These are phyloP conservation scores for Aspergillus ostianus DNA, from an alignment of 495 filamentous ascomycete species.

Conservation along the genomic window DNA sequence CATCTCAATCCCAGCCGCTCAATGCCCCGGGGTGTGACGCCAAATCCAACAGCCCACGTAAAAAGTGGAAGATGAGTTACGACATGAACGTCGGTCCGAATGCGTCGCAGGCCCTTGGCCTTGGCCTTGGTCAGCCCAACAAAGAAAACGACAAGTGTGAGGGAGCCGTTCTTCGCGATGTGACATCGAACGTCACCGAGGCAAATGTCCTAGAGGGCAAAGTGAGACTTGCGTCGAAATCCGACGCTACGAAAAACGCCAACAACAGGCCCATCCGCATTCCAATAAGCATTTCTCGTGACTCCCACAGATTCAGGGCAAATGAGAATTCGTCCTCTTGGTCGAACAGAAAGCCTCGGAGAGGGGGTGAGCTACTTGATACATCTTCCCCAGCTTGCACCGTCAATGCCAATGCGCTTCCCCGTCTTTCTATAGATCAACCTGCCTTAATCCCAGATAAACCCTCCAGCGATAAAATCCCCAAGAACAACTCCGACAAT, in stretches of 20 bases:
- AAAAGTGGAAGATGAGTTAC: conserved; percentile 24
- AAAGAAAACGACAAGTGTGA: not conserved
- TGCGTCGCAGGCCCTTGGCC: not conserved
- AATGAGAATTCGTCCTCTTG: not conserved
- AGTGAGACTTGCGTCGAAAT: conserved; percentile 2
- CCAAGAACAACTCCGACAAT: not conserved
- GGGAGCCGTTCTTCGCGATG: not conserved
- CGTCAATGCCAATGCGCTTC: conserved; percentile 7
- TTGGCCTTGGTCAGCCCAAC: not conserved
- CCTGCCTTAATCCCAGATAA: conserved; percentile 19
- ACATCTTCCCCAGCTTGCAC: conserved; percentile 5
- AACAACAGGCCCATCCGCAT: conserved; percentile 2
- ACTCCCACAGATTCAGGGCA: not conserved
- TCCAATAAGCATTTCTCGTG: not conserved
- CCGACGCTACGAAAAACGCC: conserved; percentile 20
- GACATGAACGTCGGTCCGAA: not conserved
- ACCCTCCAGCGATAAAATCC: not conserved
- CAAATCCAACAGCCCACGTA: conserved; percentile 10
- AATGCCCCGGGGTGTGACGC: not conserved
- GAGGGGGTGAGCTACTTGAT: conserved; percentile 16
- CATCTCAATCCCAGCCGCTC: not conserved
- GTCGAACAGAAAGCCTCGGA: conserved; percentile 2
- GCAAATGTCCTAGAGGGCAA: no score
- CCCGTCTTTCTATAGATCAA: conserved; percentile 9
- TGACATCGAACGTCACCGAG: not conserved